Evolutionary conservation across 805 yeast species (phyloP).

Genomic region (Lipomyces starkeyi): DNA sequence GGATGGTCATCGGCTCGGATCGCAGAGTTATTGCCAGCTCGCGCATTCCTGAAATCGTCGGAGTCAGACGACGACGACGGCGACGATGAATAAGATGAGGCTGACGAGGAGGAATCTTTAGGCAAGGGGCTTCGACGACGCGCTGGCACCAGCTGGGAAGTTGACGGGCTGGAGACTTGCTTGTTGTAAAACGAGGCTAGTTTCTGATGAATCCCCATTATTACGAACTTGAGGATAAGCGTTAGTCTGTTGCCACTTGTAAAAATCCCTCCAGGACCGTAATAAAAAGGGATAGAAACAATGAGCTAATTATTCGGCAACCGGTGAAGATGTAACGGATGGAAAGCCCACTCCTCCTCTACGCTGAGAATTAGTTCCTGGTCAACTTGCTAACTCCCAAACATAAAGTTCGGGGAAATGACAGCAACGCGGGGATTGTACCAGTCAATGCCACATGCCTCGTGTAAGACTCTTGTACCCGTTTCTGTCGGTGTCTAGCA

Average conservation of each 20-base stretch:
- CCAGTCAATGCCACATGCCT: too few relatives aligned
- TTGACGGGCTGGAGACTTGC: not conserved
- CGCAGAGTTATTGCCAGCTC: conserved; percentile 11
- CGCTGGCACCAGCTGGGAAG: not conserved
- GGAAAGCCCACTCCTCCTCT: too few relatives aligned
- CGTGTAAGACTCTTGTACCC: too few relatives aligned
- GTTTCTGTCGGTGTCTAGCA: too few relatives aligned
- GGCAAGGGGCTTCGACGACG: not conserved
- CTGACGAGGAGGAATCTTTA: not conserved
- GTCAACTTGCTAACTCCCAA: not conserved
- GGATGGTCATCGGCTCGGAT: conserved; percentile 2
- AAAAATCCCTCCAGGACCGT: not conserved
- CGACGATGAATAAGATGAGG: conserved; percentile 5
- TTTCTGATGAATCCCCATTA: not conserved
- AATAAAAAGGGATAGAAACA: not conserved
- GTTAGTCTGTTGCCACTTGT: not conserved
- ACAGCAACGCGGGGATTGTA: too few relatives aligned
- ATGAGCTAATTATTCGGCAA: not conserved
- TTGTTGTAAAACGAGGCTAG: not conserved
- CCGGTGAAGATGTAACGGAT: too few relatives aligned
- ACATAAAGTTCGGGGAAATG: too few relatives aligned
- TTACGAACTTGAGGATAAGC: not conserved
- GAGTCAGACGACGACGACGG: conserved; percentile 11
- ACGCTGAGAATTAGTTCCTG: not conserved
- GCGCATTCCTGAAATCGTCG: conserved; percentile 6